Evolutionary conservation across 1,139 yeast genomes (phyloP), one percentile per base, ranked within the genome.

Genomic region (Magnusiomyces ingens): DNA sequence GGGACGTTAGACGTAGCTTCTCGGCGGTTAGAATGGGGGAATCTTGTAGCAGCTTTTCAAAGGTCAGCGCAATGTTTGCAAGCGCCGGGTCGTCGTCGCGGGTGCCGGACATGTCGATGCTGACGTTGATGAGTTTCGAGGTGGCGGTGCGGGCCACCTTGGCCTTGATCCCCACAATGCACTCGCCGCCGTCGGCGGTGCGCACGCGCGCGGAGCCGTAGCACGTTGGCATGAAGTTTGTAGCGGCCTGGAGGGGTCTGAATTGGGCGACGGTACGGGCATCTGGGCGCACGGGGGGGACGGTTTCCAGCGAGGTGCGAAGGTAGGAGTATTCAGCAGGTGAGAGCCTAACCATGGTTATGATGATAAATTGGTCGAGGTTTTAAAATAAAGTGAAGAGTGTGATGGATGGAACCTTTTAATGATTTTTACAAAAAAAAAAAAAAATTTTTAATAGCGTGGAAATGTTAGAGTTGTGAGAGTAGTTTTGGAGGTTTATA

Each of bases 171-270:
- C 97, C 93, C 1, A 89, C 91, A 49, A 91, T 84, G 65, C 96
- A 89, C 68, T 91, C 98, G 61, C 90, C 82, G 21, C 98, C 97
- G 68, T 91, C 97, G 55, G 86, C 79, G 41, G 89, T 78, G 62
- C 91, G 77, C 40, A 91, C 81, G 70, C 96, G 77, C 1, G 97
- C 86, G 5, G 96, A 89, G 18, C 99, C 99, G 70, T 91, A 88
- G 8, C 96, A 85, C 47, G 84, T 81, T 0, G 95, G 94, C 57
- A 91, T 74, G 62, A 90, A 85, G 52, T 85, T 83, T 4, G 90
- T 82, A 32, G 81, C 82, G 5, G 95, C 88, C 63, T 89, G 95
- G 48, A 91, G 70, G 0, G 97, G 96, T 58, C 97, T 77, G 66
- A 85, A 86, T 67, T 90, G 96, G 57, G 77, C 74, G 13, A 74